phyloP scores from a whole-genome alignment of 352 stramenopile species.

The Phytophthora pistaciae region DNA sequence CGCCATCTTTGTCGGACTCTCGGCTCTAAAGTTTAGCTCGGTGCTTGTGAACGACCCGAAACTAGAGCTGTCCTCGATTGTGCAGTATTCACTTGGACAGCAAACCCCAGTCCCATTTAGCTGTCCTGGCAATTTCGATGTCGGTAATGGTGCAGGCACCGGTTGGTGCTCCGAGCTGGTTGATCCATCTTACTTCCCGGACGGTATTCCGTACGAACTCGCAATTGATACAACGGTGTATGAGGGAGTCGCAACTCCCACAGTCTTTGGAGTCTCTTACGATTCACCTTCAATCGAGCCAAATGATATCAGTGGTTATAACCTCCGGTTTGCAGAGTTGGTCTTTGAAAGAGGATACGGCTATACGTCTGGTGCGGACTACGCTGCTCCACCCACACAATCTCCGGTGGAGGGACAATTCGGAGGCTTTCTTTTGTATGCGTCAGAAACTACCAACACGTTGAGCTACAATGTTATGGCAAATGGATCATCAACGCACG shows the following conservation, averaged over 20 bases:
- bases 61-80: slow-evolving; percentile 39
- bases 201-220: slow-evolving; percentile 42
- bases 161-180: slow-evolving; percentile 30
- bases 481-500: slow-evolving; percentile 62
- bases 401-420: slow-evolving; percentile 49
- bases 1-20: slow-evolving; percentile 74
- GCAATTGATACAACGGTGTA: slow-evolving; percentile 49
- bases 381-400: slow-evolving; percentile 6
- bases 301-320: slow-evolving; percentile 68
- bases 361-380: slow-evolving; percentile 13
- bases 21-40: slow-evolving; percentile 59
- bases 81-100: slow-evolving; percentile 41
- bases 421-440: slow-evolving; percentile 62
- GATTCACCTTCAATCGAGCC: slow-evolving; percentile 40
- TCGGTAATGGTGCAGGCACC: slow-evolving; percentile 21
- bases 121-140: slow-evolving; percentile 42
- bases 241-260: slow-evolving; percentile 35
- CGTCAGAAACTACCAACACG: slow-evolving; percentile 40
- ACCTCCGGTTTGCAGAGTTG: slow-evolving; percentile 63
- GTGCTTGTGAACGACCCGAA: slow-evolving; percentile 64
- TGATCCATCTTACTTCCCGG: slow-evolving; percentile 19
- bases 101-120: slow-evolving; percentile 58
- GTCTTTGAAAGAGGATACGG: slow-evolving; percentile 61
- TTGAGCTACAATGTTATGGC: slow-evolving; percentile 72
- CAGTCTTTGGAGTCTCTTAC: slow-evolving; percentile 68